phyloP scores from a whole-genome alignment of 345 rosid genomes.

The Moricandia arvensis region DNA sequence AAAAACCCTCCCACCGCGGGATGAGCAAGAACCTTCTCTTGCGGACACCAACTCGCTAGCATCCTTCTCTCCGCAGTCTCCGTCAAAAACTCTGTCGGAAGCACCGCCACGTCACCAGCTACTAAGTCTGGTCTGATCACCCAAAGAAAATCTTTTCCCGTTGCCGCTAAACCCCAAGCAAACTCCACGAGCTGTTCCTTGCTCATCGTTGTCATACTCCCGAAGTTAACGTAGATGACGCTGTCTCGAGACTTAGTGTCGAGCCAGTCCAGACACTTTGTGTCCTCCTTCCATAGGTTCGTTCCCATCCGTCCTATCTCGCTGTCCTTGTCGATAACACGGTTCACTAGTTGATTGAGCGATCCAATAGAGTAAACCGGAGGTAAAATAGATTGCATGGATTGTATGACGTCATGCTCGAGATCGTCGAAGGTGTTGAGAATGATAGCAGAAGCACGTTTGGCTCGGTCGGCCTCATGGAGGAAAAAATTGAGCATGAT shows the following conservation, averaged over 20 bases:
- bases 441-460: conserved; percentile 19
- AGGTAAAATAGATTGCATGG: conserved; percentile 32
- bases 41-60: too few species aligned
- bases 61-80: too few species aligned
- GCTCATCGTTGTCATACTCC: conserved; percentile 30
- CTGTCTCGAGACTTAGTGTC: conserved; percentile 18
- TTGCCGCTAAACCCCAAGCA: conserved; percentile 59
- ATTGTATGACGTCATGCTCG: conserved; percentile 26
- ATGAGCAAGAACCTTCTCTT: too few species aligned
- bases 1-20: too few species aligned
- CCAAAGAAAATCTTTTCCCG: conserved; percentile 51
- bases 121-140: conserved; percentile 57
- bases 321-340: background rate
- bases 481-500: background rate
- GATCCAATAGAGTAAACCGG: conserved; percentile 30
- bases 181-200: conserved; percentile 26
- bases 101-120: conserved; percentile 34
- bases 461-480: background rate
- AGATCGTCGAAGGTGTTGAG: conserved; percentile 42
- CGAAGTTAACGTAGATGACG: conserved; percentile 27
- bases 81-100: conserved; percentile 3
- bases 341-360: conserved; percentile 1
- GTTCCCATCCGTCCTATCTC: background rate
- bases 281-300: conserved; percentile 37
- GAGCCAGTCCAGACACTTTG: conserved; percentile 33